Percentiles rank a stretch among this genome's conserved stretches.
These are phyloP conservation scores for Pholiota molesta DNA, from an alignment of 768 basidiomycete genomes.

Conservation along the genomic window DNA sequence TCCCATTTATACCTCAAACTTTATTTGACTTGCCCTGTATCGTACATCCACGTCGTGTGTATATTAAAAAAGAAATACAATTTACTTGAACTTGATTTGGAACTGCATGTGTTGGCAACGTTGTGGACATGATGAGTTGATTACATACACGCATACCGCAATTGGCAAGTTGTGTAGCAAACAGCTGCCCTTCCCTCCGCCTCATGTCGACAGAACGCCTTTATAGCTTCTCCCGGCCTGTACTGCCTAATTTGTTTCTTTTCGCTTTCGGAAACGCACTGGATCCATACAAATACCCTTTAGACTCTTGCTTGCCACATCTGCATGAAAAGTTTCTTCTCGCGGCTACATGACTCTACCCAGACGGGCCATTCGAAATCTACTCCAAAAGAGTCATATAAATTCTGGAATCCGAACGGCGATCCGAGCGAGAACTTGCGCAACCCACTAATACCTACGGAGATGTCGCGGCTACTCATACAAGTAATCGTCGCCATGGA, in stretches of 20 bases:
- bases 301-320: constrained; percentile 24
- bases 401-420: constrained; percentile 37
- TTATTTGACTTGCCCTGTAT: background rate
- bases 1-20: background rate
- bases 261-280: constrained; percentile 26
- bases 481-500: constrained; percentile 24
- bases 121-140: constrained; percentile 4
- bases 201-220: constrained; percentile 60
- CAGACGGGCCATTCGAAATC: constrained; percentile 45
- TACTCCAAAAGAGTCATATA: constrained; percentile 38
- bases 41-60: background rate
- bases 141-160: constrained; percentile 28
- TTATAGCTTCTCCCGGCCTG: constrained; percentile 31
- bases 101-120: constrained; percentile 5
- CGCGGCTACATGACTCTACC: constrained; percentile 45
- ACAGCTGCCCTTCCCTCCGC: constrained; percentile 38
- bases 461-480: constrained; percentile 22
- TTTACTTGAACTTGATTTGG: background rate
- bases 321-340: constrained; percentile 58
- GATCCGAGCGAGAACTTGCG: constrained; percentile 30
- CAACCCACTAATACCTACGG: constrained; percentile 25
- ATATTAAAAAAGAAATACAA: background rate
- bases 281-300: constrained; percentile 25
- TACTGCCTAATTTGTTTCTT: constrained; percentile 26
- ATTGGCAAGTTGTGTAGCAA: constrained; percentile 28